A percentile compares a stretch with the other conserved stretches of the same genome.
Conservation (phyloP, 1,284 basidiomycete genomes). For the Cryptococcus depauperatus region DNA sequence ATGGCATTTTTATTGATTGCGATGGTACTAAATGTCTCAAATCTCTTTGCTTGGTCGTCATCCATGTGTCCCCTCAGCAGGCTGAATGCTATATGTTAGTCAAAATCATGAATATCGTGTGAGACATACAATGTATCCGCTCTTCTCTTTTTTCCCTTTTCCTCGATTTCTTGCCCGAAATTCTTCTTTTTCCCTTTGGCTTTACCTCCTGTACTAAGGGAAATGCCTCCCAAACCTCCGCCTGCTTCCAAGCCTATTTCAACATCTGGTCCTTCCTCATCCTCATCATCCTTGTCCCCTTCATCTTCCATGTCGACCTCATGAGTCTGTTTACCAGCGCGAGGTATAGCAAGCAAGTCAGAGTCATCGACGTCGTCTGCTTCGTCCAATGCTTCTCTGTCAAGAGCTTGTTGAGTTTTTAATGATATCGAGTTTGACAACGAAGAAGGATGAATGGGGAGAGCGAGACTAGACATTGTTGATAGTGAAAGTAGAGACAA, state of each 20-base stretch:
- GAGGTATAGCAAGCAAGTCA: slow-evolving; percentile 14
- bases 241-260: not conserved
- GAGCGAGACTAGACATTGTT: slow-evolving; percentile 11
- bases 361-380: slow-evolving; percentile 18
- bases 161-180: slow-evolving; percentile 7
- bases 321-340: slow-evolving; percentile 3
- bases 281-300: slow-evolving; percentile 10
- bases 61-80: slow-evolving; percentile 33
- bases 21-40: slow-evolving; percentile 32
- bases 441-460: slow-evolving; percentile 3
- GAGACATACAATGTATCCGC: slow-evolving; percentile 13
- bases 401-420: slow-evolving; percentile 5
- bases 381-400: slow-evolving; percentile 15
- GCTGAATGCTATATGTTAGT: slow-evolving; percentile 8
- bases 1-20: slow-evolving; percentile 31
- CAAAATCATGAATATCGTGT: not conserved
- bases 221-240: slow-evolving; percentile 1
- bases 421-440: too few species aligned
- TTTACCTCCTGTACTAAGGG: not conserved
- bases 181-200: slow-evolving; percentile 4
- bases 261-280: slow-evolving; percentile 1
- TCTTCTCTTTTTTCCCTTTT: slow-evolving; percentile 11
- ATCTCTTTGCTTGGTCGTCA: slow-evolving; percentile 33
- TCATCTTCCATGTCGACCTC: slow-evolving; percentile 17
- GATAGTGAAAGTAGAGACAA: too few species aligned